Evolutionary conservation across 768 basidiomycete genomes (phyloP), one percentile per base, ranked within the genome.

Genomic region (Hypsizygus marmoreus): DNA sequence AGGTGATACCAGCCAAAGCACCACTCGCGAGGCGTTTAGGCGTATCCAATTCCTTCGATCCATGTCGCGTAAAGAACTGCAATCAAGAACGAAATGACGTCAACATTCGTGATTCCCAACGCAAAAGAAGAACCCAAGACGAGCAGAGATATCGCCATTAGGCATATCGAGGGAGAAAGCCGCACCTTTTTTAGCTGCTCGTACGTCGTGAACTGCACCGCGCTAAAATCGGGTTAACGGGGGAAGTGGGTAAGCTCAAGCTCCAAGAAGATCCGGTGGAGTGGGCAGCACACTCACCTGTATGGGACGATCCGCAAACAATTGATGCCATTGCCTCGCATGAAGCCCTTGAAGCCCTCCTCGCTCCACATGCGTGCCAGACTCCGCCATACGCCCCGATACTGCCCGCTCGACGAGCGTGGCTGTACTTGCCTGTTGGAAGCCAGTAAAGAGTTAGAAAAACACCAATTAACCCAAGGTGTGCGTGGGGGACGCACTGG

Each of bases 281-380:
- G 8, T 4, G 35, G 49, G 36, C 14, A 44, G 34, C 25, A 35
- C n/a, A 58, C 72, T 51, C 54, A 76, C 77, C 76, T 77, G 60
- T 97, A 98, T 10, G 95, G 95, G 54, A 97, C 84, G 56, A 98
- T 98, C 46, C 95, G 78, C 57, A 94, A 57, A 67, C 91, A 92
- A 68, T 94, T 95, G 62, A 95, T 61, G 16, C 76, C 77, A 59
- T 97, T 97, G 3, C 95, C 95, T 54, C 91, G 76, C 94, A 97
- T 94, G 65, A 83, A 93, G 10, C 95, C 95, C 63, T 68, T 80
- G 66, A 95, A 85, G 6, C 95, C 95, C 66, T 98, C 95, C 63
- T 97, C 94, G 53, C 72, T 69, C 89, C 91, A 97, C 84, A 95
- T 95, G 51, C 95, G 81, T 13, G 78, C 77, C 34, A 95, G 78